phyloP scores from a whole-genome alignment of 139 green algal genomes.

The Chlamydomonas asymmetrica region DNA sequence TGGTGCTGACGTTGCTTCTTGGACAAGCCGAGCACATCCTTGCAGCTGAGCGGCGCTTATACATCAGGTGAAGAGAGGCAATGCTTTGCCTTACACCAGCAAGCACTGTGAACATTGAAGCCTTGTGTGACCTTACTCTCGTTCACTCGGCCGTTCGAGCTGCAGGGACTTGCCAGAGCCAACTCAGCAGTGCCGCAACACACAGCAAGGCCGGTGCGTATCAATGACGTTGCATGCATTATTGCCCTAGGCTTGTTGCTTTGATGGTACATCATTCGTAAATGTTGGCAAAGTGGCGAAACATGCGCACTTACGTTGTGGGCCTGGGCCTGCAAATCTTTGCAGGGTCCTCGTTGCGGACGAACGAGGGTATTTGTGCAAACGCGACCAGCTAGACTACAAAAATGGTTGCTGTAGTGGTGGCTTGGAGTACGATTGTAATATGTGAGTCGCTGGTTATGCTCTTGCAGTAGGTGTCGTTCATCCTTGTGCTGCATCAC shows the following conservation, averaged over 20 bases:
- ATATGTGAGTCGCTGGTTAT: conserved; percentile 16
- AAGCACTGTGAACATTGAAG: not conserved
- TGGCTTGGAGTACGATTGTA: conserved; percentile 59
- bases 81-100: not conserved
- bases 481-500: too few species aligned
- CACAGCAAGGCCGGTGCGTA: conserved; percentile 29
- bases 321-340: not conserved
- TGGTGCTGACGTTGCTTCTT: too few species aligned
- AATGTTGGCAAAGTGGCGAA: too few species aligned
- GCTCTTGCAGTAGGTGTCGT: too few species aligned
- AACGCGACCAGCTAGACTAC: conserved; percentile 42
- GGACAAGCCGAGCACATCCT: too few species aligned
- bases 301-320: not conserved
- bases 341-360: conserved; percentile 59
- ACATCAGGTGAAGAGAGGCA: conserved; percentile 5
- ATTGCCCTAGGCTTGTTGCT: not conserved
- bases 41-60: not conserved
- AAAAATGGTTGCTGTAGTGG: conserved; percentile 65
- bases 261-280: not conserved
- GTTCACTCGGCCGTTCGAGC: too few species aligned
- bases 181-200: conserved; percentile 25
- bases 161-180: conserved; percentile 26
- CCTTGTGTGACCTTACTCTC: not conserved
- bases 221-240: not conserved
- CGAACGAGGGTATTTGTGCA: conserved; percentile 64